A percentile compares a stretch with the other conserved stretches of the same genome.
Conservation (phyloP, 768 basidiomycete species). For the Royoungia palumana region DNA sequence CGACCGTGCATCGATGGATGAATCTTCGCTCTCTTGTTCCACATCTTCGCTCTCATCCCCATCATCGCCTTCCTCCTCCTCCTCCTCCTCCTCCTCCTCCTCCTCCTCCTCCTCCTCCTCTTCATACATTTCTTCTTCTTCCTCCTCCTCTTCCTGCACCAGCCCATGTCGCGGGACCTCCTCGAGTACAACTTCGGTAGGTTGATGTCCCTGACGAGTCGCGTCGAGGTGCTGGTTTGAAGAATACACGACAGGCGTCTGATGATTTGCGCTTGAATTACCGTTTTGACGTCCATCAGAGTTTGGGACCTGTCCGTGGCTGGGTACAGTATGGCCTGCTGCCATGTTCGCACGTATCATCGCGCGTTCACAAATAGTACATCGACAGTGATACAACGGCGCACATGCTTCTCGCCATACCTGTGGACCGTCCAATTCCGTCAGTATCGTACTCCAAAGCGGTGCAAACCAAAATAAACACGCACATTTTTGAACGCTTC, state of each 20-base stretch:
- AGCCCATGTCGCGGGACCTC: constrained; percentile 19
- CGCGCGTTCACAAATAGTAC: constrained; percentile 71
- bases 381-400: constrained; percentile 68
- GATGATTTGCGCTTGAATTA: constrained; percentile 6
- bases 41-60: constrained; percentile 20
- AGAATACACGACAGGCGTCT: not conserved
- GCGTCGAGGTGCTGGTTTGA: constrained; percentile 7
- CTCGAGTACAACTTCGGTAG: constrained; percentile 25
- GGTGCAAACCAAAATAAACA: constrained; percentile 9
- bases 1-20: constrained; percentile 8
- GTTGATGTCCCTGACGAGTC: constrained; percentile 10
- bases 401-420: constrained; percentile 73
- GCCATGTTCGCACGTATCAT: constrained; percentile 48
- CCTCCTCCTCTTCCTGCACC: constrained; percentile 33
- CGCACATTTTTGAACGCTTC: constrained; percentile 58
- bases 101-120: constrained; percentile 28
- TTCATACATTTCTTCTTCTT: constrained; percentile 19
- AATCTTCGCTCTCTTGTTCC: constrained; percentile 29
- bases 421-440: constrained; percentile 31
- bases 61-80: constrained; percentile 23
- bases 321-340: constrained; percentile 35
- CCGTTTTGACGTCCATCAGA: not conserved
- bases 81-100: constrained; percentile 21
- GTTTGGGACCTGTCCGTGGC: constrained; percentile 18
- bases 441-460: constrained; percentile 2